Evolutionary conservation across 306 rosid species (phyloP), one percentile per base, ranked within the genome.

Genomic region (Glycine tomentella): DNA sequence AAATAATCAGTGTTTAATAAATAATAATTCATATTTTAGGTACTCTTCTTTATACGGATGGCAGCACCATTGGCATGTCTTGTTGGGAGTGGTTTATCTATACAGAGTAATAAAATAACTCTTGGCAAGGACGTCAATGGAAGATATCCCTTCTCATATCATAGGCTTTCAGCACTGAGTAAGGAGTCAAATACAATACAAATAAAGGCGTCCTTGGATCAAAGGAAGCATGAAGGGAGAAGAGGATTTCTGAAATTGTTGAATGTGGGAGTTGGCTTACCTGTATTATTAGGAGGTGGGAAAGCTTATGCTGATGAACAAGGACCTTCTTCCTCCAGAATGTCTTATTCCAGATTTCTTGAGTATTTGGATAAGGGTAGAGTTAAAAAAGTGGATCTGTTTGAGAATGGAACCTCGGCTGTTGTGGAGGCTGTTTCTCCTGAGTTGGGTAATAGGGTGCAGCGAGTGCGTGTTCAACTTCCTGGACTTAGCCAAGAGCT

Each of bases 401-500:
- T 74, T 81, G 99, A 95, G 78, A 93, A 93, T 70, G 99, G 97
- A 75, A 95, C 97, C 78, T 88, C 87, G 40, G 99, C 99, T 69
- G 84, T 89, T 84, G 98, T 93, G 45, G 99, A 95, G 83, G 94
- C 98, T 77, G 87, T 95, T 83, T 93, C 98, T 68, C 97, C 97
- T 4, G 98, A 95, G 78, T 86, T 92, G 58, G 98, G 97, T 13
- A 90, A 95, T 80, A 87, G 96, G 80, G 92, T 91, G 86, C 98
- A 91, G 84, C 88, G 98, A 66, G 92, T 95, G 62, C 97, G 99
- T 3, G 97, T 95, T 63, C 99, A 95, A 81, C 97, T 95, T 76
- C 99, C 98, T 0, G 99, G 99, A 67, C 91, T 95, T 63, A 93
- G 90, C 89, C 99, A 93, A 81, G 99, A 95, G 84, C 97, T 95